Conservation (phyloP, 176 grass and related monocot genomes). For the Carex pumila region DNA sequence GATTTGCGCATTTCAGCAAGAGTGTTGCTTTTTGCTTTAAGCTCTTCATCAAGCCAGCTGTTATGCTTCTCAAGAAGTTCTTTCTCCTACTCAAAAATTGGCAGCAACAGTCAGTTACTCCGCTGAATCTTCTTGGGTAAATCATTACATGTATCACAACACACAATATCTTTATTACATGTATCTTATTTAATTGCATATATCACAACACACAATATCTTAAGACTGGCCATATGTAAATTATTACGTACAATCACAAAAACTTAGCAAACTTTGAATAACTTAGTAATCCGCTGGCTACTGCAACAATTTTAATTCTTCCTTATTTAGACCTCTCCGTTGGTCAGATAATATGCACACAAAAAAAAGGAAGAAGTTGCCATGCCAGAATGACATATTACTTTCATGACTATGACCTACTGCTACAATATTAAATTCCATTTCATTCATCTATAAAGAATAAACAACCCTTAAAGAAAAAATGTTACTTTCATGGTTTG, state of each 20-base stretch:
- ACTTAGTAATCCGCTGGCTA: background rate
- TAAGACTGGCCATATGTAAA: background rate
- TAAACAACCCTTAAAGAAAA: background rate
- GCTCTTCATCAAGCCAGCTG: slow-evolving; percentile 73
- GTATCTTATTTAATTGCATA: background rate
- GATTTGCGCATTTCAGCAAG: slow-evolving; percentile 52
- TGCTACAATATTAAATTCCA: background rate
- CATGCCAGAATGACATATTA: background rate
- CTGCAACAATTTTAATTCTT: background rate
- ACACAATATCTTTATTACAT: background rate
- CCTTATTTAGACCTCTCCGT: background rate
- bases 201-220: slow-evolving; percentile 4
- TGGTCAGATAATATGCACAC: background rate
- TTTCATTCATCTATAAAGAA: background rate
- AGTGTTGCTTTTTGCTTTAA: slow-evolving; percentile 59
- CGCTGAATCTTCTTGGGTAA: background rate
- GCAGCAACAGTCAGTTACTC: slow-evolving; percentile 12
- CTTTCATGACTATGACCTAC: background rate
- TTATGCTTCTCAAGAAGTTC: slow-evolving; percentile 81
- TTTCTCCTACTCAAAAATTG: slow-evolving; percentile 66
- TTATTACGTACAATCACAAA: background rate
- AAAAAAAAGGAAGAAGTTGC: background rate
- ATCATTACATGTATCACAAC: background rate
- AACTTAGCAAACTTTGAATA: background rate
- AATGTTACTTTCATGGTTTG: background rate